phyloP scores from a whole-genome alignment of 306 rosid genomes.

The Potentilla sterilis region DNA sequence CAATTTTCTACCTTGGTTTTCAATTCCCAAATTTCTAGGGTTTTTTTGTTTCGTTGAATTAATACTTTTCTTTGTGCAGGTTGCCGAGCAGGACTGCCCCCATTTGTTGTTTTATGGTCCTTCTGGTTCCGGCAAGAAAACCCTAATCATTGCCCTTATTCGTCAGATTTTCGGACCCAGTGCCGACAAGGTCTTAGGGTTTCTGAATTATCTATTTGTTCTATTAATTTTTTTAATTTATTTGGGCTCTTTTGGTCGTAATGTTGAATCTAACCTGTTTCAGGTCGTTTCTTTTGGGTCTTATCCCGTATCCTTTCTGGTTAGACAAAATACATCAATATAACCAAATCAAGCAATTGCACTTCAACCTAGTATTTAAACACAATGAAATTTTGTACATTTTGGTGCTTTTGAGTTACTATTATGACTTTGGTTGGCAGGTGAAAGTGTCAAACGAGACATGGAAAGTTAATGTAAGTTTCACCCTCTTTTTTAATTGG shows the following conservation, averaged over 20 bases:
- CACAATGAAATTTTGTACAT: neutral
- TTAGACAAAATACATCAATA: too few species aligned
- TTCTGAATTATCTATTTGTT: neutral
- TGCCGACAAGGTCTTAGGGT: slow-evolving; percentile 67
- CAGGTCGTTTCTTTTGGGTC: too few species aligned
- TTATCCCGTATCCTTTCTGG: too few species aligned
- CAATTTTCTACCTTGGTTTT: neutral
- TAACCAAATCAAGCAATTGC: too few species aligned
- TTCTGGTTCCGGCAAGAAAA: slow-evolving; percentile 95
- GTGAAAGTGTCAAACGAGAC: slow-evolving; percentile 86
- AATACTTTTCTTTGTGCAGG: slow-evolving; percentile 30
- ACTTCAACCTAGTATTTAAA: neutral
- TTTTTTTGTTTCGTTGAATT: neutral
- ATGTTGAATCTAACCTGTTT: too few species aligned
- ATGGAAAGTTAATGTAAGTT: slow-evolving; percentile 96
- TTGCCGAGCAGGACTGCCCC: slow-evolving; percentile 87
- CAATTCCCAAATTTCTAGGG: neutral
- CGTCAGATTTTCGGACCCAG: slow-evolving; percentile 89
- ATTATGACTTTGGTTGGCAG: slow-evolving; percentile 43
- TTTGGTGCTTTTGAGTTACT: neutral
- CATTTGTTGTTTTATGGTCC: slow-evolving; percentile 97
- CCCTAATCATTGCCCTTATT: slow-evolving; percentile 87
- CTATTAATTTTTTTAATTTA: too few species aligned
- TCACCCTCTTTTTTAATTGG: neutral
- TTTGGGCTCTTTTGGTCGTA: too few species aligned